Evolutionary conservation across 768 basidiomycete species (phyloP).

Genomic region (Boletus reticuloceps): DNA sequence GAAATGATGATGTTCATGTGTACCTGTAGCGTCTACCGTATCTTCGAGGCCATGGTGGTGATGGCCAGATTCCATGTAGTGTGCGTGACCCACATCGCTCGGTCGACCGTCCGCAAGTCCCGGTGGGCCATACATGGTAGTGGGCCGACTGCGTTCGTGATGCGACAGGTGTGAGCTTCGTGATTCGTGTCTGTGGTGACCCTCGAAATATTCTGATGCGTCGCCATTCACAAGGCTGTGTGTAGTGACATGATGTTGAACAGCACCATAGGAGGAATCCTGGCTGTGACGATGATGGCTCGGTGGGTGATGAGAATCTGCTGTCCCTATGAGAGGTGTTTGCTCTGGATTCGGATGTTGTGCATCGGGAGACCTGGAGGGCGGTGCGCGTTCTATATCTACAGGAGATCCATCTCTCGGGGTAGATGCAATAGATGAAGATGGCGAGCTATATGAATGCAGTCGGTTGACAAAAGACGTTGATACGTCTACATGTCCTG

Average conservation of each 20-base stretch:
- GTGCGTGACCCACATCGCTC: neutral
- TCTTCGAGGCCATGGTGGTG: slow-evolving; percentile 13
- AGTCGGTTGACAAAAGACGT: slow-evolving; percentile 73
- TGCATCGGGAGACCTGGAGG: slow-evolving; percentile 1
- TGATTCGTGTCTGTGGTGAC: slow-evolving; percentile 37
- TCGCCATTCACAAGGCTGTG: neutral
- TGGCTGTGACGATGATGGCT: neutral
- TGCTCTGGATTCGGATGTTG: slow-evolving; percentile 14
- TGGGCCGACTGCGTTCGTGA: slow-evolving; percentile 26
- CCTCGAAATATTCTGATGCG: slow-evolving; percentile 26
- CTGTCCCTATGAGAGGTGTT: slow-evolving; percentile 15
- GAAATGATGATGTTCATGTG: neutral
- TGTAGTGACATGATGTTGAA: neutral
- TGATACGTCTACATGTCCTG: slow-evolving; percentile 54
- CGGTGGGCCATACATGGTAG: slow-evolving; percentile 21
- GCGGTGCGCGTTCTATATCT: slow-evolving; percentile 1
- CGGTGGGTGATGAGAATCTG: neutral
- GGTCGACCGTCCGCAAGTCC: neutral
- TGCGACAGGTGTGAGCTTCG: slow-evolving; percentile 26
- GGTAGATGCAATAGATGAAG: slow-evolving; percentile 38
- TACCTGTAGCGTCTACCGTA: neutral
- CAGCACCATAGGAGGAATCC: slow-evolving; percentile 21
- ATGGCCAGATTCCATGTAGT: neutral
- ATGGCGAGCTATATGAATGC: slow-evolving; percentile 57
- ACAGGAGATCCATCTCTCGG: slow-evolving; percentile 18